These are phyloP conservation scores for Leccinum subtestaceum DNA, from an alignment of 768 basidiomycete species.

Conservation along the genomic window DNA sequence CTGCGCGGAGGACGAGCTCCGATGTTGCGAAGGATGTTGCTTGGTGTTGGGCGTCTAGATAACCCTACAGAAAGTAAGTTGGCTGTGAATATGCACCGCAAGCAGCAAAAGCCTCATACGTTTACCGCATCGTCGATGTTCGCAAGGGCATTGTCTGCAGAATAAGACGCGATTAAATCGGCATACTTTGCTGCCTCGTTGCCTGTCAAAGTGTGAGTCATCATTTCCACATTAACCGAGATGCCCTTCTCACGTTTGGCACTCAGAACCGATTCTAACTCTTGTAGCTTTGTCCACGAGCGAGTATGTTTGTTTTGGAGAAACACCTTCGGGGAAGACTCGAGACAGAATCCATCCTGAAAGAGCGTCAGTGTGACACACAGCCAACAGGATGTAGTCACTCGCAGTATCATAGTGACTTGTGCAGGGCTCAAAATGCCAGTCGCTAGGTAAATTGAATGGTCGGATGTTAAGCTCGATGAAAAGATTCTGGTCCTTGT, in stretches of 20 bases:
- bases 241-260: conserved; percentile 51
- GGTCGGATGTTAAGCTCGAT: conserved; percentile 67
- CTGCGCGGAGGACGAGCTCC: conserved; percentile 56
- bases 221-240: background rate
- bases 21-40: conserved; percentile 52
- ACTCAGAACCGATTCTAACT: conserved; percentile 55
- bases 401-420: conserved; percentile 75
- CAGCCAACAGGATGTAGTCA: background rate
- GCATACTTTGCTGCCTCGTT: conserved; percentile 52
- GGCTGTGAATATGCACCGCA: background rate
- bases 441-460: conserved; percentile 64
- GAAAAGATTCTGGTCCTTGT: conserved; percentile 67
- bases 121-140: conserved; percentile 42
- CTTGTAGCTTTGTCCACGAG: conserved; percentile 59
- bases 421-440: conserved; percentile 72
- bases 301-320: conserved; percentile 74
- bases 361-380: conserved; percentile 2
- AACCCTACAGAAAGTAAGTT: conserved; percentile 42
- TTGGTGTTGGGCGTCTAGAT: conserved; percentile 63
- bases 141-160: conserved; percentile 47
- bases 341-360: conserved; percentile 52
- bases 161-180: conserved; percentile 46
- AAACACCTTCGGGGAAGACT: conserved; percentile 69
- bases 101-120: conserved; percentile 9
- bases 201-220: conserved; percentile 36